phyloP scores from a whole-genome alignment of 176 grass and related monocot genomes.

The Hordeum marinum region DNA sequence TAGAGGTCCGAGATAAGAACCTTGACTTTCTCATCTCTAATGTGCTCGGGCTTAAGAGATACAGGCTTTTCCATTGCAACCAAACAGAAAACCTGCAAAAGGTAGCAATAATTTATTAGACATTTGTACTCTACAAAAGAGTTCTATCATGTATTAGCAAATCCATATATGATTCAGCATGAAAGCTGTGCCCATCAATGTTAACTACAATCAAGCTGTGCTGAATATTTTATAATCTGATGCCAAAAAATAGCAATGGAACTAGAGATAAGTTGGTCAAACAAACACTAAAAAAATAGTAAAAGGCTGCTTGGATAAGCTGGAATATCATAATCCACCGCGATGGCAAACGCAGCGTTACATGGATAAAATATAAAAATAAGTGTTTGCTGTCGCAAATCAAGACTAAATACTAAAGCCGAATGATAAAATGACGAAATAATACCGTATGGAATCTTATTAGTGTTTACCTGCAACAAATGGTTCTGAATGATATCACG shows the following conservation, averaged over 20 bases:
- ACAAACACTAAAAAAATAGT: neutral
- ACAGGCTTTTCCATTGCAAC: slow-evolving; percentile 99
- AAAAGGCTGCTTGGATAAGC: neutral
- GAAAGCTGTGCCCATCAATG: neutral
- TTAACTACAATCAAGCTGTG: neutral
- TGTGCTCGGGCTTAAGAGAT: slow-evolving; percentile 98
- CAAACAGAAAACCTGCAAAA: slow-evolving; percentile 88
- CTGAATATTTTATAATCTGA: neutral
- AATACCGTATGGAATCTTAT: slow-evolving; percentile 1
- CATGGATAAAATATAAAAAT: neutral
- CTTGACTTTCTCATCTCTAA: slow-evolving; percentile 99
- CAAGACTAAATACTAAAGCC: neutral
- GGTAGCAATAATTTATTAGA: slow-evolving; percentile 7
- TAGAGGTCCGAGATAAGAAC: slow-evolving; percentile 38
- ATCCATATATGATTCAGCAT: slow-evolving; percentile 1
- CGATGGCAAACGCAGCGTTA: neutral
- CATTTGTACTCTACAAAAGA: slow-evolving; percentile 10
- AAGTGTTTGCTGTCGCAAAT: neutral
- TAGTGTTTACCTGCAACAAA: slow-evolving; percentile 81
- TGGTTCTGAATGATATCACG: slow-evolving; percentile 99
- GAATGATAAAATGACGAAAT: neutral
- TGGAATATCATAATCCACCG: neutral
- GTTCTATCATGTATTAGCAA: slow-evolving; percentile 6
- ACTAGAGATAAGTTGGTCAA: too few relatives aligned
- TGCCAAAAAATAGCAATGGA: neutral